Percentiles rank a stretch among this genome's conserved stretches.
Evolutionary conservation across 768 basidiomycete genomes (phyloP).

Genomic region (Boletus speciosus): DNA sequence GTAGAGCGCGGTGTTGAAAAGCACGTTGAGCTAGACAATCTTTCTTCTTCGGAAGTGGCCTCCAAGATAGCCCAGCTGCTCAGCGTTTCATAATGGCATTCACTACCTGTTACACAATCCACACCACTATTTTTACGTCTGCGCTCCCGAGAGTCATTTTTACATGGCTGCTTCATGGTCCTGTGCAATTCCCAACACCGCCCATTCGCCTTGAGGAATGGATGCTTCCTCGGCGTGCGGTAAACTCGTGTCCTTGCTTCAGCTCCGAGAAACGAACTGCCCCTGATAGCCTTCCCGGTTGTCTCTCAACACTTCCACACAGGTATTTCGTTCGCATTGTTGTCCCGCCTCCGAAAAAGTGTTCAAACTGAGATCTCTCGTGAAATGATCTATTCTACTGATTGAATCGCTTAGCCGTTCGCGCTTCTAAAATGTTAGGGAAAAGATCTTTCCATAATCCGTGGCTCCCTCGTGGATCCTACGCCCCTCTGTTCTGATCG

Average conservation of each 20-base stretch:
- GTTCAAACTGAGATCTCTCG: neutral
- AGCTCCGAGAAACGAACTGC: conserved; percentile 5
- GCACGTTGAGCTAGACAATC: conserved; percentile 75
- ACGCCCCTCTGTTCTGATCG: neutral
- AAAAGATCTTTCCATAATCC: neutral
- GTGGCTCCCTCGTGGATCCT: neutral
- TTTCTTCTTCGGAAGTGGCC: conserved; percentile 69
- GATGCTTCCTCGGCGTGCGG: conserved; percentile 12
- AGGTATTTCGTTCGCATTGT: conserved; percentile 1
- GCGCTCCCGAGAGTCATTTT: neutral
- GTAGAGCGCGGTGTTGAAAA: conserved; percentile 78
- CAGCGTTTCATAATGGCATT: conserved; percentile 21
- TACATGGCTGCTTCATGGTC: neutral
- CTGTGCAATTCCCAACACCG: conserved; percentile 9
- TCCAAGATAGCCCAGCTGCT: conserved; percentile 66
- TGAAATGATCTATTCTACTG: neutral
- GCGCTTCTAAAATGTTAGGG: neutral
- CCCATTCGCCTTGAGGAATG: conserved; percentile 21
- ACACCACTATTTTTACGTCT: neutral
- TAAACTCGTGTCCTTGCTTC: conserved; percentile 16
- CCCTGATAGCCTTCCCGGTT: conserved; percentile 1
- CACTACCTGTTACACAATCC: conserved; percentile 8
- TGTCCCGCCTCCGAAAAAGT: neutral
- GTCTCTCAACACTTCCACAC: neutral
- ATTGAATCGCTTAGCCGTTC: neutral